A percentile compares a stretch with the other conserved stretches of the same genome.
phyloP scores from a whole-genome alignment of 306 rosid genomes.

The Parietaria judaica region DNA sequence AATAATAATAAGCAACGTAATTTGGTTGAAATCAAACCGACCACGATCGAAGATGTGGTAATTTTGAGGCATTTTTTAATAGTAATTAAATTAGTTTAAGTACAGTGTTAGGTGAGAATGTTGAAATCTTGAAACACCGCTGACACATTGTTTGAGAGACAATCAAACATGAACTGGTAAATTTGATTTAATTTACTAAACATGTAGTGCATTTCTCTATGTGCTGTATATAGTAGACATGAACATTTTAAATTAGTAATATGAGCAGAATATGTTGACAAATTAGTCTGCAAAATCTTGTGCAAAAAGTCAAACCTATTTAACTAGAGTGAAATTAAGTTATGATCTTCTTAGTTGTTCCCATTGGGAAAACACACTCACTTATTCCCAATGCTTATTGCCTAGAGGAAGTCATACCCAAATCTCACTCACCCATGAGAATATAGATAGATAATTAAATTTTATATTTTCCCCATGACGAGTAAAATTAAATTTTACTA shows the following conservation, averaged over 20 bases:
- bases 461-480: neutral
- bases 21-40: conserved; percentile 8
- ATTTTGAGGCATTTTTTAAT: conserved; percentile 9
- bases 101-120: conserved; percentile 20
- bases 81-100: conserved; percentile 15
- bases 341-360: neutral
- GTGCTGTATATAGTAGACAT: neutral
- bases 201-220: neutral
- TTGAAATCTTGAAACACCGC: conserved; percentile 10
- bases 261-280: conserved; percentile 5
- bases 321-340: neutral
- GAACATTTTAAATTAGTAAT: conserved; percentile 2
- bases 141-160: conserved; percentile 13
- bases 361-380: neutral
- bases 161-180: conserved; percentile 2
- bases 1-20: neutral
- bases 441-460: neutral
- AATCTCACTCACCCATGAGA: conserved; percentile 13
- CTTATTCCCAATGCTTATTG: neutral
- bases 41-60: conserved; percentile 4
- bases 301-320: conserved; percentile 16
- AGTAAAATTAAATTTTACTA: neutral
- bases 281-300: neutral
- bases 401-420: conserved; percentile 10
- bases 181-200: neutral